A percentile compares a stretch with the other conserved stretches of the same genome.
These are phyloP conservation scores for Bombardia bombarda DNA, from an alignment of 495 filamentous ascomycete genomes.

Conservation along the genomic window DNA sequence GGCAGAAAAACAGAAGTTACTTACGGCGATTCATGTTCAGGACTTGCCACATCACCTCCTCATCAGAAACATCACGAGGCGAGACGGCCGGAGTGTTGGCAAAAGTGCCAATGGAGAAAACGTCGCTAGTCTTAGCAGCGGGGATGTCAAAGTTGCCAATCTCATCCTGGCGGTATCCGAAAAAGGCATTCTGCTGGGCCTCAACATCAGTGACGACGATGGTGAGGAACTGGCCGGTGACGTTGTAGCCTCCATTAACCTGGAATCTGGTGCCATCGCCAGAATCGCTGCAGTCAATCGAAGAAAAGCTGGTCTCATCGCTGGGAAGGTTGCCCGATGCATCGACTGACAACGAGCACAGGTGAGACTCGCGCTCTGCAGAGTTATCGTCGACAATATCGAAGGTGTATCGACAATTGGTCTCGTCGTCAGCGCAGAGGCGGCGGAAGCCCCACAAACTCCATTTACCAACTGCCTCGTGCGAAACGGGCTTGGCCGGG, in stretches of 20 bases:
- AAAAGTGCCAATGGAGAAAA: slow-evolving; percentile 6
- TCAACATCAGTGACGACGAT: slow-evolving; percentile 14
- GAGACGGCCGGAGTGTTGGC: background rate
- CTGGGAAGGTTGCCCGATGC: background rate
- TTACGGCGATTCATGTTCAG: background rate
- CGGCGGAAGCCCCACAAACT: background rate
- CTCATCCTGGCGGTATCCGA: slow-evolving; percentile 15
- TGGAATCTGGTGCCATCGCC: background rate
- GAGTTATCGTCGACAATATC: background rate
- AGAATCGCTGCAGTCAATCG: background rate
- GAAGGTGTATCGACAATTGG: background rate
- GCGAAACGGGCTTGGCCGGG: background rate
- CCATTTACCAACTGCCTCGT: background rate
- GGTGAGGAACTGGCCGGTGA: slow-evolving; percentile 14
- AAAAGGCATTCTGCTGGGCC: slow-evolving; percentile 11
- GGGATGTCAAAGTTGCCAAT: slow-evolving; percentile 3
- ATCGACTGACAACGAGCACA: background rate
- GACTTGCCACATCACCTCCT: background rate
- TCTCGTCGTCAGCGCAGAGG: background rate
- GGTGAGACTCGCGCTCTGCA: background rate
- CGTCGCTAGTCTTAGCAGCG: background rate
- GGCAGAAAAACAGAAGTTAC: too few relatives aligned
- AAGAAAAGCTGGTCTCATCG: background rate
- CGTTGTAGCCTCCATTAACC: slow-evolving; percentile 20
- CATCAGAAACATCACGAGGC: background rate